phyloP scores from a whole-genome alignment of 495 filamentous ascomycete genomes.

The Lophiotrema nucula region DNA sequence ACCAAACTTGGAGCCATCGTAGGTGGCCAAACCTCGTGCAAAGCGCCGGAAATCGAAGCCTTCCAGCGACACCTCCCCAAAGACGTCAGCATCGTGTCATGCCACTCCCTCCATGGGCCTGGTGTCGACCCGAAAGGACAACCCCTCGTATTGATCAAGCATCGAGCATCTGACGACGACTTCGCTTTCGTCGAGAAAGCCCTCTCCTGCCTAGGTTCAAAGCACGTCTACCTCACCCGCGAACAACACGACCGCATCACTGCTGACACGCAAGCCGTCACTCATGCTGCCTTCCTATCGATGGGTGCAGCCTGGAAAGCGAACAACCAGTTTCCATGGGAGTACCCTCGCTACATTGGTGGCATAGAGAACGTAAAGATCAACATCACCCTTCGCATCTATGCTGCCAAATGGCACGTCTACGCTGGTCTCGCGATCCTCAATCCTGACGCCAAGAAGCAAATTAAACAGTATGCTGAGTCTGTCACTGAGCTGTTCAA shows the following conservation, averaged over 20 bases:
- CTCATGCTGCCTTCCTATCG: conserved; percentile 91
- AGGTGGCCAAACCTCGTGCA: conserved; percentile 96
- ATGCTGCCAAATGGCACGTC: conserved; percentile 98
- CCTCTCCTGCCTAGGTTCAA: conserved; percentile 76
- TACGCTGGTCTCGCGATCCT: conserved; percentile 96
- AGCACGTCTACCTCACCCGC: conserved; percentile 81
- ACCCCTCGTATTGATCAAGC: conserved; percentile 87
- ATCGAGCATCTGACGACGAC: conserved; percentile 76
- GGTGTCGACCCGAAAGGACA: conserved; percentile 83
- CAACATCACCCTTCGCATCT: conserved; percentile 94
- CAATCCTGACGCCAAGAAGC: conserved; percentile 84
- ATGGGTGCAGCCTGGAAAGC: conserved; percentile 98
- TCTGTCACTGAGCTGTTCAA: conserved; percentile 95
- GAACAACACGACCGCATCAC: conserved; percentile 93
- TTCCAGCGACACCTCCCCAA: conserved; percentile 84
- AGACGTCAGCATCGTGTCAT: conserved; percentile 93
- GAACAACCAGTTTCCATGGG: conserved; percentile 93
- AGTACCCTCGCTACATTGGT: conserved; percentile 84
- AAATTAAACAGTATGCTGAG: conserved; percentile 90
- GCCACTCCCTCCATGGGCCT: conserved; percentile 94
- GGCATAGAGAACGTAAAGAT: conserved; percentile 99
- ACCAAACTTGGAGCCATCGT: conserved; percentile 93
- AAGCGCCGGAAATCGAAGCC: conserved; percentile 90
- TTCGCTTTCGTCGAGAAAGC: conserved; percentile 76
- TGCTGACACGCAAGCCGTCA: conserved; percentile 96